phyloP scores from a whole-genome alignment of 306 rosid species.

The Begonia peltatifolia region DNA sequence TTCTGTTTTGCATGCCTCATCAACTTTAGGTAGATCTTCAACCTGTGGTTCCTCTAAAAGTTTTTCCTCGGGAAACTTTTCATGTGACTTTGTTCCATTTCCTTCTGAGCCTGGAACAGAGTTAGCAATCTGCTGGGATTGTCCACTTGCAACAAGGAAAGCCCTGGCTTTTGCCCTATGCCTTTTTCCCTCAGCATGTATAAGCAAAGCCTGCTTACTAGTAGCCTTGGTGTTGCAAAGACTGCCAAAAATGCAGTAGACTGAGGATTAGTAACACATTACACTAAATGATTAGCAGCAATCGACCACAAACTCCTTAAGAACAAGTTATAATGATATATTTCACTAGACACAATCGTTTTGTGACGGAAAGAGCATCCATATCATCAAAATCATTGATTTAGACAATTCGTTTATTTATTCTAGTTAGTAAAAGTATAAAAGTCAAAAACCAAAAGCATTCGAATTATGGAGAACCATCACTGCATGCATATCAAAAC shows the following conservation, averaged over 20 bases:
- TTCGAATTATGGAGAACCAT: no score
- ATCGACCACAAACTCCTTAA: no score
- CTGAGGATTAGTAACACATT: no score
- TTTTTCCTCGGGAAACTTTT: conserved; percentile 13
- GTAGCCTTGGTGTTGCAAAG: conserved; percentile 81
- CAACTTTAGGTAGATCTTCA: conserved; percentile 22
- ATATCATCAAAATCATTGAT: no score
- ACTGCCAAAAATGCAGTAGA: conserved; percentile 24
- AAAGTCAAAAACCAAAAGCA: no score
- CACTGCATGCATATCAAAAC: no score
- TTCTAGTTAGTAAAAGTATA: no score
- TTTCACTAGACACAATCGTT: no score
- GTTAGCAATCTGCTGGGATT: conserved; percentile 23
- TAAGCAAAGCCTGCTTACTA: conserved; percentile 74
- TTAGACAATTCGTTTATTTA: no score
- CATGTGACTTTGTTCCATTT: conserved; percentile 21
- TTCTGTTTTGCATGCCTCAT: conserved; percentile 9
- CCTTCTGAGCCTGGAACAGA: conserved; percentile 23
- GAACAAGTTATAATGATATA: no score
- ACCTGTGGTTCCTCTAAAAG: conserved; percentile 15
- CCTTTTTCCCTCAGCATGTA: conserved; percentile 97
- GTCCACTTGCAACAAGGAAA: conserved; percentile 47
- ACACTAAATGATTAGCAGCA: no score
- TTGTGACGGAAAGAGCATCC: no score
- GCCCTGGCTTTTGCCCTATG: conserved; percentile 80